Evolutionary conservation across 2,329 filamentous ascomycete species (phyloP).

Genomic region (Hyphodiscus sp.): DNA sequence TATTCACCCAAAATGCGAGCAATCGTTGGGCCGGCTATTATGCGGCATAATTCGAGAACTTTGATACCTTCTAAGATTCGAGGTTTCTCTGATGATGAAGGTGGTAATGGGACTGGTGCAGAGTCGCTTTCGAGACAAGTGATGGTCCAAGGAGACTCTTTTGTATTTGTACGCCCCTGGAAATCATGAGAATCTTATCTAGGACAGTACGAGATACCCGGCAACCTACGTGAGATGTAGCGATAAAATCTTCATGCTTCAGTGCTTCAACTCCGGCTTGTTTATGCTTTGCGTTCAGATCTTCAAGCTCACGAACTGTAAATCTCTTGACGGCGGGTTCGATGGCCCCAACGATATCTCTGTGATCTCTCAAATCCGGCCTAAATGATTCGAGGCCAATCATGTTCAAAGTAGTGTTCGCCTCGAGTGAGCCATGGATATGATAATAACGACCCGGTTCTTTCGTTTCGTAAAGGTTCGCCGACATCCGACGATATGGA

Average conservation of each 20-base stretch:
- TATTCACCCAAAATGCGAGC: constrained; percentile 63
- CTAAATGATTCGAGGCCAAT: constrained; percentile 55
- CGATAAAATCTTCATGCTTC: constrained; percentile 49
- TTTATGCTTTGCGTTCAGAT: constrained; percentile 44
- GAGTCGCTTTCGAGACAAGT: constrained; percentile 37
- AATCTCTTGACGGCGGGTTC: constrained; percentile 49
- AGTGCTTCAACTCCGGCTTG: constrained; percentile 54
- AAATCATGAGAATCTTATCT: not conserved
- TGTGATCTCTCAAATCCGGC: constrained; percentile 51
- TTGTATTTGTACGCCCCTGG: constrained; percentile 31
- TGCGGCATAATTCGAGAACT: constrained; percentile 65
- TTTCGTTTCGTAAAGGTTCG: constrained; percentile 49
- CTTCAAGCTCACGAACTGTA: constrained; percentile 47
- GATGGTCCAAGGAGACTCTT: constrained; percentile 39
- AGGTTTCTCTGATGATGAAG: constrained; percentile 22
- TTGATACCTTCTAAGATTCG: constrained; percentile 52
- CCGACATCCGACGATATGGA: constrained; percentile 62
- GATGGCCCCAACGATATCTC: constrained; percentile 49
- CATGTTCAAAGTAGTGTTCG: constrained; percentile 62
- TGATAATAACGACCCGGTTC: constrained; percentile 59
- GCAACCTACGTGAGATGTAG: constrained; percentile 43
- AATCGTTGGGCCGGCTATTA: constrained; percentile 66
- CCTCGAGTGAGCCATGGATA: constrained; percentile 66
- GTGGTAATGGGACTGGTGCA: constrained; percentile 36
- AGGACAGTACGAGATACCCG: not conserved